phyloP scores from a whole-genome alignment of 371 early-diverging fungal species.

The Mortierella polycephala region DNA sequence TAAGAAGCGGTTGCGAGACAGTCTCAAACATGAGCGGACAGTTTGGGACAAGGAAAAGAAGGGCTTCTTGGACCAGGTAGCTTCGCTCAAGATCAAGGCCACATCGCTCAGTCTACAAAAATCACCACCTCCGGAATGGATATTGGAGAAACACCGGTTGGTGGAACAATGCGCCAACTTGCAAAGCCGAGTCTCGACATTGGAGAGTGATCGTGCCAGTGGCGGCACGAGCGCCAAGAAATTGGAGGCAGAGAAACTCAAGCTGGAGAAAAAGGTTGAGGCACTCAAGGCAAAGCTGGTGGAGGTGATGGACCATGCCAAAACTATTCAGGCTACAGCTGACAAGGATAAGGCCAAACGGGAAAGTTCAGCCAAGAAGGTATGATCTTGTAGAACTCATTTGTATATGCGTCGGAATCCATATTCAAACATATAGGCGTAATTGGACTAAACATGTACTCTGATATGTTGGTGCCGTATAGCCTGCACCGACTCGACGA shows the following conservation, averaged over 20 bases:
- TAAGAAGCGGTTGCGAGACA: conserved; percentile 22
- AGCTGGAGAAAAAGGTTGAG: conserved; percentile 38
- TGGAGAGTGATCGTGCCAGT: conserved; percentile 30
- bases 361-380: conserved; percentile 11
- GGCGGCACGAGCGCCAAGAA: conserved; percentile 2
- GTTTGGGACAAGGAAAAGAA: conserved; percentile 44
- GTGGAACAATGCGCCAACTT: conserved; percentile 24
- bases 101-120: conserved; percentile 34
- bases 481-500: conserved; percentile 1
- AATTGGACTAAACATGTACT: too few relatives aligned
- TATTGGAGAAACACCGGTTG: conserved; percentile 38
- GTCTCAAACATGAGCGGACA: conserved; percentile 20
- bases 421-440: neutral
- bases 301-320: conserved; percentile 32
- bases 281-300: conserved; percentile 25
- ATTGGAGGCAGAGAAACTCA: conserved; percentile 23
- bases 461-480: neutral
- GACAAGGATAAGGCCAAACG: conserved; percentile 11
- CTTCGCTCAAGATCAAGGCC: conserved; percentile 42
- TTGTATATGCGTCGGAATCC: neutral
- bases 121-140: conserved; percentile 42
- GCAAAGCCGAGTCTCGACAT: conserved; percentile 24
- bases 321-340: conserved; percentile 12
- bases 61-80: conserved; percentile 42
- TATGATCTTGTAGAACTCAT: neutral